Evolutionary conservation across 495 filamentous ascomycete genomes (phyloP).

Genomic region (Neurospora discreta): DNA sequence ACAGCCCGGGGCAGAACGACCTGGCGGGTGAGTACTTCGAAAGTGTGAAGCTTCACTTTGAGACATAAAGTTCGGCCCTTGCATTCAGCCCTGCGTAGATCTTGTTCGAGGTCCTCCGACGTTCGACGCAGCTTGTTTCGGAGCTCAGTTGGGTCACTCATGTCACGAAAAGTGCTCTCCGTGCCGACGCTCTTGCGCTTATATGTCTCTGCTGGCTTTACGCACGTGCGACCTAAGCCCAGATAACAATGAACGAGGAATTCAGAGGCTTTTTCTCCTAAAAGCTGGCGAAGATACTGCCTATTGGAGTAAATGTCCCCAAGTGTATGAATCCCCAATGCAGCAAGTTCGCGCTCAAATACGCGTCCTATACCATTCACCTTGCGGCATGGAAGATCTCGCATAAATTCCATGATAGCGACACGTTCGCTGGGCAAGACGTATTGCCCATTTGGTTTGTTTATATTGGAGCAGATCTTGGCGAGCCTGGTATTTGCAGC

Average conservation of each 20-base stretch:
- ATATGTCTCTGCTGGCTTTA: conserved; percentile 80
- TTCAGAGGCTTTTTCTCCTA: conserved; percentile 82
- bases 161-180: conserved; percentile 82
- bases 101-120: conserved; percentile 82
- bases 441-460: conserved; percentile 95
- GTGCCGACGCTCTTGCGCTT: conserved; percentile 92
- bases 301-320: conserved; percentile 77
- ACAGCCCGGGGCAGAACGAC: conserved; percentile 62
- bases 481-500: conserved; percentile 86
- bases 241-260: conserved; percentile 80
- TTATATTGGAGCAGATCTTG: conserved; percentile 88
- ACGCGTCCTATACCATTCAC: conserved; percentile 91
- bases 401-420: conserved; percentile 78
- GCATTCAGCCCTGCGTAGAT: conserved; percentile 65
- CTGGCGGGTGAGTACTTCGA: conserved; percentile 82
- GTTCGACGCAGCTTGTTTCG: conserved; percentile 65
- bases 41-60: conserved; percentile 91
- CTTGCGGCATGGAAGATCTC: conserved; percentile 68
- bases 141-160: conserved; percentile 55
- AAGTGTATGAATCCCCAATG: conserved; percentile 79
- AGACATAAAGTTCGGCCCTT: conserved; percentile 83
- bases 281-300: conserved; percentile 58
- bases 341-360: conserved; percentile 82
- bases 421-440: conserved; percentile 55
- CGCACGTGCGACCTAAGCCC: conserved; percentile 75